These are phyloP conservation scores for Pleurotus tuoliensis DNA, from an alignment of 768 basidiomycete genomes.

Conservation along the genomic window DNA sequence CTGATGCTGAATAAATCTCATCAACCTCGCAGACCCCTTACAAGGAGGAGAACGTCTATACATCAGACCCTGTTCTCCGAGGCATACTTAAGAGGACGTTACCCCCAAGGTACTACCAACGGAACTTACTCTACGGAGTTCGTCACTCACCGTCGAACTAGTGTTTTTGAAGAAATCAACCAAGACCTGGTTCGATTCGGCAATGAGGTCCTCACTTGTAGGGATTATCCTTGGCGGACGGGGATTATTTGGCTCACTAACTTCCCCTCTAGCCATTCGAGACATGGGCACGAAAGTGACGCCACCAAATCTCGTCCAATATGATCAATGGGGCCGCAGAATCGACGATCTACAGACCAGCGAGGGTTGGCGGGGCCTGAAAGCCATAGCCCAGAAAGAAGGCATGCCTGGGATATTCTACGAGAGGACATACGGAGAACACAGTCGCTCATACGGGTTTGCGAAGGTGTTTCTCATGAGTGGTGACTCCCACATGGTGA, in stretches of 20 bases:
- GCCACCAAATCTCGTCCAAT: slow-evolving; percentile 59
- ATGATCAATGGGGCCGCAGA: slow-evolving; percentile 69
- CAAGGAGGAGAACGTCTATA: slow-evolving; percentile 56
- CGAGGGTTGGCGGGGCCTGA: slow-evolving; percentile 70
- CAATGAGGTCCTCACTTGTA: slow-evolving; percentile 48
- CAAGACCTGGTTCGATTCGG: slow-evolving; percentile 61
- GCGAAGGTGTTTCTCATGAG: slow-evolving; percentile 59
- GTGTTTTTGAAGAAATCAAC: slow-evolving; percentile 46
- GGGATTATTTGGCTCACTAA: background rate
- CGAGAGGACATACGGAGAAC: slow-evolving; percentile 55
- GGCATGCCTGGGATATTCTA: slow-evolving; percentile 68
- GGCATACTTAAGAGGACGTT: slow-evolving; percentile 53
- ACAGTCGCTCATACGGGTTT: slow-evolving; percentile 63
- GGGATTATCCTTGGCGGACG: slow-evolving; percentile 12
- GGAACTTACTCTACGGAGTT: too few species aligned
- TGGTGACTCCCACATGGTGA: slow-evolving; percentile 62
- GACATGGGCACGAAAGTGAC: slow-evolving; percentile 40
- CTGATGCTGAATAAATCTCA: background rate
- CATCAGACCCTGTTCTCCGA: slow-evolving; percentile 59
- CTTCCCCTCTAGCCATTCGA: slow-evolving; percentile 43
- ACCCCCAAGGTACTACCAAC: slow-evolving; percentile 34
- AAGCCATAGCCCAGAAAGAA: slow-evolving; percentile 56
- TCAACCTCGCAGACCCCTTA: slow-evolving; percentile 39
- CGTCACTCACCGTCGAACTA: slow-evolving; percentile 14
- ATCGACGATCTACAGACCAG: slow-evolving; percentile 66